These are phyloP conservation scores for Diplodia sapinea DNA, from an alignment of 2,329 filamentous ascomycete genomes.

Conservation along the genomic window DNA sequence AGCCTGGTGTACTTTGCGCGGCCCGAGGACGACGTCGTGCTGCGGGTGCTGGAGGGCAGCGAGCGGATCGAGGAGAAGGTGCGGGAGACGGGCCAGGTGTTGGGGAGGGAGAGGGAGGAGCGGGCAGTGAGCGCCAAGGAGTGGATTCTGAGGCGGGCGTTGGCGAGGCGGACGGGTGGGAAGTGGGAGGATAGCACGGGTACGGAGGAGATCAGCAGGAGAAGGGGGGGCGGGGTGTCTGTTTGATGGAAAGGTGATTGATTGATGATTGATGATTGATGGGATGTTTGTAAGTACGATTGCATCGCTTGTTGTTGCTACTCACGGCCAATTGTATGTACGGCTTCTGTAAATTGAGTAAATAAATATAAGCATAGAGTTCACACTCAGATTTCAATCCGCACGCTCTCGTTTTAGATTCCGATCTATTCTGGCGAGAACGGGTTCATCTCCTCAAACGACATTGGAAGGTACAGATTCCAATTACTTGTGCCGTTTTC, in stretches of 20 bases:
- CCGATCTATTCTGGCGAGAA: no score
- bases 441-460: no score
- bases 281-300: conserved; percentile 1
- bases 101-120: conserved; percentile 33
- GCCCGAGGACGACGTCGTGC: conserved; percentile 48
- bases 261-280: neutral
- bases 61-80: conserved; percentile 37
- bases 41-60: conserved; percentile 34
- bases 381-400: neutral
- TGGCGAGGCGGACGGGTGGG: conserved; percentile 43
- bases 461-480: neutral
- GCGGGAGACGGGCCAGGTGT: conserved; percentile 35
- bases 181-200: conserved; percentile 42
- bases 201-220: conserved; percentile 41
- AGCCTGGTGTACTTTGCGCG: conserved; percentile 63
- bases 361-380: neutral
- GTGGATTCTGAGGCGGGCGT: conserved; percentile 51
- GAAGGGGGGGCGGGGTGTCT: conserved; percentile 5
- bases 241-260: neutral
- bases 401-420: no score
- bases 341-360: conserved; percentile 2
- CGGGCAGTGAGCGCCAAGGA: conserved; percentile 50
- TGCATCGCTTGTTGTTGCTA: neutral
- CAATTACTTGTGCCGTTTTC: neutral
- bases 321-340: neutral